Evolutionary conservation across 805 yeast species (phyloP).

Genomic region (Sungouiella blattae): DNA sequence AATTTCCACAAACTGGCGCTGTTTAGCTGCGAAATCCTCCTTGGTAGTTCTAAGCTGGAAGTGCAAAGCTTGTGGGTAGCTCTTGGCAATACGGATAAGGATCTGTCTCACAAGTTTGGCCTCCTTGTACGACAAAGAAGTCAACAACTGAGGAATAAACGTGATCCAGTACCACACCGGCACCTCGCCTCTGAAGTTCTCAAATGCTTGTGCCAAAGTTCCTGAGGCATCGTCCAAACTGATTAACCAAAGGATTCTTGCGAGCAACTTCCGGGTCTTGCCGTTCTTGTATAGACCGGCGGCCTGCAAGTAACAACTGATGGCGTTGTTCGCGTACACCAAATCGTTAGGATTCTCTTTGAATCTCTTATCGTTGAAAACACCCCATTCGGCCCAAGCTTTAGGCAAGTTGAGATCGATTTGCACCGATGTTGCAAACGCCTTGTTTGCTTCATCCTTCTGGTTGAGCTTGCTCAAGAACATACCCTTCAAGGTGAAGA

Average conservation of each 20-base stretch:
- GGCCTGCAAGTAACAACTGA: slow-evolving; percentile 94
- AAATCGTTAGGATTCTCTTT: slow-evolving; percentile 80
- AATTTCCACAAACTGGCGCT: slow-evolving; percentile 58
- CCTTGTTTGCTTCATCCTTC: slow-evolving; percentile 94
- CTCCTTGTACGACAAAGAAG: slow-evolving; percentile 87
- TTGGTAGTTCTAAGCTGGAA: slow-evolving; percentile 93
- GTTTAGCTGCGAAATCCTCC: slow-evolving; percentile 87
- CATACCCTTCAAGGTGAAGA: slow-evolving; percentile 97
- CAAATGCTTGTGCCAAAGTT: slow-evolving; percentile 81
- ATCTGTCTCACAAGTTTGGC: slow-evolving; percentile 86
- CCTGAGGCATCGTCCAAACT: slow-evolving; percentile 86
- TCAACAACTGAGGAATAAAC: slow-evolving; percentile 87
- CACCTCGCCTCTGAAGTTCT: slow-evolving; percentile 88
- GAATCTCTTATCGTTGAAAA: slow-evolving; percentile 83
- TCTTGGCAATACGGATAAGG: slow-evolving; percentile 87
- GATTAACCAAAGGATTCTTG: slow-evolving; percentile 89
- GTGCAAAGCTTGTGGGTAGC: slow-evolving; percentile 95
- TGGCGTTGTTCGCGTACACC: slow-evolving; percentile 86
- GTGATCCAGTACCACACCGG: slow-evolving; percentile 99
- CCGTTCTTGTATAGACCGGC: slow-evolving; percentile 94
- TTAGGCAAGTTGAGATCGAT: slow-evolving; percentile 90
- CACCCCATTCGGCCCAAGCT: slow-evolving; percentile 99
- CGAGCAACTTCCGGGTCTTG: slow-evolving; percentile 81
- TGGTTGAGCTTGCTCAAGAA: slow-evolving; percentile 87
- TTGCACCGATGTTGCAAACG: slow-evolving; percentile 97